Evolutionary conservation across 495 filamentous ascomycete genomes (phyloP).

Genomic region (Penicillium turbatum): DNA sequence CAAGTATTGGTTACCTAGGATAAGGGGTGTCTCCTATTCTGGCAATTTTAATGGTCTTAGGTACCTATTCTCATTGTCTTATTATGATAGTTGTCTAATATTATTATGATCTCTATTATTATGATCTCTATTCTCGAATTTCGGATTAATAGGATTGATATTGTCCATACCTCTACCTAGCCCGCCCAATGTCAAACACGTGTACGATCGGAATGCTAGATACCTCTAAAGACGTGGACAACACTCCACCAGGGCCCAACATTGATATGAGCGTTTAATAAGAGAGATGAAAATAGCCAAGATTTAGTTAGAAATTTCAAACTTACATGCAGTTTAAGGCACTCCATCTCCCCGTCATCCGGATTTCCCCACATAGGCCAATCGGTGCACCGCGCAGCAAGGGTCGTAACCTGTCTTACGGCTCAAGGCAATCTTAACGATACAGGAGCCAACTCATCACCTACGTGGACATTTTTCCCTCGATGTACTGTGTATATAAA

Average conservation of each 20-base stretch:
- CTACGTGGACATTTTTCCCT: not conserved
- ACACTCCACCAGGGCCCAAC: conserved; percentile 3
- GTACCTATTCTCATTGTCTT: too few species aligned
- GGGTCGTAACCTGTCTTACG: conserved; percentile 17
- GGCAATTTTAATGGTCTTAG: too few species aligned
- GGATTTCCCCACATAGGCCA: conserved; percentile 18
- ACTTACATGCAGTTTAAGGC: conserved; percentile 2
- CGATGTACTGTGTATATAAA: not conserved
- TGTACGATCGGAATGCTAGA: conserved; percentile 14
- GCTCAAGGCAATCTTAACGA: conserved; percentile 6
- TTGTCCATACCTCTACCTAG: not conserved
- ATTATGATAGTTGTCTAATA: too few species aligned
- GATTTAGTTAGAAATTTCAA: not conserved
- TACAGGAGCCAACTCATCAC: conserved; percentile 4
- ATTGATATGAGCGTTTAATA: not conserved
- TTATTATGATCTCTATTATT: not conserved
- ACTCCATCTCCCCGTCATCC: conserved; percentile 3
- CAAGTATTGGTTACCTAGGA: not conserved
- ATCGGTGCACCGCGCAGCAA: conserved; percentile 12
- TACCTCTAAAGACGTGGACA: not conserved
- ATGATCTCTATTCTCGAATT: not conserved
- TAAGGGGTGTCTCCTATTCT: not conserved
- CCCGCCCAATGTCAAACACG: conserved; percentile 11
- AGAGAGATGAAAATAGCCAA: not conserved
- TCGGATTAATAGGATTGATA: not conserved